Base-by-base conservation (phyloP, 2,329 filamentous ascomycete genomes). In the Calonectria hawksworthii region DNA sequence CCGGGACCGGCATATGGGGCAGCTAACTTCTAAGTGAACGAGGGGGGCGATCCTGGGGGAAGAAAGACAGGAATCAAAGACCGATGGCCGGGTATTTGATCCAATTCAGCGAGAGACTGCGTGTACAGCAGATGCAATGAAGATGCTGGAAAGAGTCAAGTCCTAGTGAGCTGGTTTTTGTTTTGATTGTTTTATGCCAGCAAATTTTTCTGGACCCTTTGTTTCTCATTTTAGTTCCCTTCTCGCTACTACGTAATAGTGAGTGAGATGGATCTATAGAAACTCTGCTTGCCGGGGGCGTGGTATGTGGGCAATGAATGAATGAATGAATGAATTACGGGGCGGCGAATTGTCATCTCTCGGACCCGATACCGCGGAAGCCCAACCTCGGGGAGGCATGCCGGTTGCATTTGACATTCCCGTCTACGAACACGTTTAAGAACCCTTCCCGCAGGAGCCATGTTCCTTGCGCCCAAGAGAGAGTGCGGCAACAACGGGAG, bases 1-100 rank as follows among this genome's bases (percentile, higher is more conserved):
- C 75, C 68, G 74, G 77, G 61, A 61, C 68, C 66, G 73, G 76
- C 74, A 77, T 54, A 56, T 72, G 54, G 52, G n/a, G 59, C 44
- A 73, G 47, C 34, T 73, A 18, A n/a, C n/a, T n/a, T n/a, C n/a
- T 73, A 72, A 69, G 61, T 75, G 75, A 70, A 56, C 65, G 64
- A 41, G 47, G 59, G 68, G 68, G 67, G 65, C 56, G 63, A 59
- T 77, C 44, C 76, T 75, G 63, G 66, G 54, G 50, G 18, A 32
- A 23, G 18, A 32, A 32, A 18, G 32, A 23, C 52, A 44, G 32
- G 52, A 44, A 54, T 28, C 30, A 47, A 61, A 64, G 30, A 13
- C 23, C 23, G 28, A 34, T 34, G 32, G 44, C 11, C 67, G 67
- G 72, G 18, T 63, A 70, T 67, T 67, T 74, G 64, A 38, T 63